Base-by-base conservation (phyloP, 2,329 filamentous ascomycete genomes). In the Pseudogymnoascus destructans region DNA sequence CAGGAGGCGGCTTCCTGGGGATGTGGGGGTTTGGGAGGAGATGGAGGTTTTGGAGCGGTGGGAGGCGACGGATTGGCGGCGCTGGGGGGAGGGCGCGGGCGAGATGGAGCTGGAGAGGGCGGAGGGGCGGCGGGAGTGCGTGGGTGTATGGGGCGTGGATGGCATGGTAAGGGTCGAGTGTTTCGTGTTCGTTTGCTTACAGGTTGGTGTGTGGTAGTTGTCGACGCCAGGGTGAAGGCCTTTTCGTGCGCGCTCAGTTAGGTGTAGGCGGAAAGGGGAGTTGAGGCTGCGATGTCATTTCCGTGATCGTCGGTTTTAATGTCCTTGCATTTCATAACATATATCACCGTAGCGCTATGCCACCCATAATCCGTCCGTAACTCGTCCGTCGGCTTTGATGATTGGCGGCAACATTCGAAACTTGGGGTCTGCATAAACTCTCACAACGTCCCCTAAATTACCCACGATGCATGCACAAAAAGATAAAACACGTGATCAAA, bases 231-330 rank as follows among this genome's bases (percentile, higher is more conserved):
- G 21, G 40, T 46, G 21, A 46, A 25, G 40, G 40, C 40, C 40
- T 25, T 46, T 25, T 25, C 40, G 40, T 46, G 40, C 40, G 40
- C 40, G 40, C 40, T 46, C 40, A 46, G 40, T 25, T 46, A 46
- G 40, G 21, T 46, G 40, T 46, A 25, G 40, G 5, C 40, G 40
- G 21, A 15, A 46, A 46, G 13, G 40, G 40, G 40, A 46, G 40
- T 46, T 46, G 40, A 46, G 40, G 40, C 21, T 25, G 40, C 40
- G 40, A 46, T 46, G 40, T 46, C 40, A 46, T 46, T 46, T 46
- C 40, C 40, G 40, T 46, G 40, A 46, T 46, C 40, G 40, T 46
- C 40, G 40, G 40, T 46, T 46, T 46, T 46, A 21, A 46, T 25
- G 40, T 15, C 40, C 40, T 46, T 46, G 40, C 21, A 46, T 46